Base-by-base conservation (phyloP, 1,284 basidiomycete genomes). In the Ceratobasidium sp. region DNA sequence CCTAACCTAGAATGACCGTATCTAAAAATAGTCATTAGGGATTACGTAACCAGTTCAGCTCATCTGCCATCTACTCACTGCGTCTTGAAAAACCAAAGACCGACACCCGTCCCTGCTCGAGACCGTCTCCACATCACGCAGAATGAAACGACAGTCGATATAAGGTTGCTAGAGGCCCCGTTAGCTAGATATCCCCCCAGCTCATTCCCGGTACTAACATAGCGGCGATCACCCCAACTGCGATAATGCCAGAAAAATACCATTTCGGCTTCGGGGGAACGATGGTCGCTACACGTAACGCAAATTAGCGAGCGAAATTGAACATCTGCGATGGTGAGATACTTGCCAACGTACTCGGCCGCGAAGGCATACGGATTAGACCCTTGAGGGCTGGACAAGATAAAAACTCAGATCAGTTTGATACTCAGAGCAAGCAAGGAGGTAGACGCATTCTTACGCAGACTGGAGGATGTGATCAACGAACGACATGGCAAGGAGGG, bases 1-100 rank as follows among this genome's bases (percentile, higher is more conserved):
- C 6, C 71, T 20, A 39, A 74, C 71, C 71, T 74, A 0, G 60
- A 54, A 42, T 74, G 71, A 11, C 71, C 71, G 42, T 74, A 64
- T 49, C 71, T 74, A 23, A n/a, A 17, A 75, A 54, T 61, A 28
- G 11, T 45, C 60, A 35, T 35, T 33, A 17, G 10, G 3, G 28
- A 33, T 54, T 35, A 39, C 26, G 33, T 39, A 47, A 56, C 17
- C 3, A 28, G 63, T 2, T 28, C 20, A 31, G 33, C 45, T 5
- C 26, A 23, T 10, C 17, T 6, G 35, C 2, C 3, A 33, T 39
- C 1, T 33, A 53, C 71, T 51, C 35, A 74, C 71, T 51, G 58
- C n/a, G n/a, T 35, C 35, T 47, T 63, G 20, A 74, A 74, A 54
- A 74, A 74, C 71, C 71, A 74, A 42, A 74, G 45, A 17, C 71